These are phyloP conservation scores for Chrysoporthe austroafricana DNA, from an alignment of 2,329 filamentous ascomycete genomes.

Conservation along the genomic window DNA sequence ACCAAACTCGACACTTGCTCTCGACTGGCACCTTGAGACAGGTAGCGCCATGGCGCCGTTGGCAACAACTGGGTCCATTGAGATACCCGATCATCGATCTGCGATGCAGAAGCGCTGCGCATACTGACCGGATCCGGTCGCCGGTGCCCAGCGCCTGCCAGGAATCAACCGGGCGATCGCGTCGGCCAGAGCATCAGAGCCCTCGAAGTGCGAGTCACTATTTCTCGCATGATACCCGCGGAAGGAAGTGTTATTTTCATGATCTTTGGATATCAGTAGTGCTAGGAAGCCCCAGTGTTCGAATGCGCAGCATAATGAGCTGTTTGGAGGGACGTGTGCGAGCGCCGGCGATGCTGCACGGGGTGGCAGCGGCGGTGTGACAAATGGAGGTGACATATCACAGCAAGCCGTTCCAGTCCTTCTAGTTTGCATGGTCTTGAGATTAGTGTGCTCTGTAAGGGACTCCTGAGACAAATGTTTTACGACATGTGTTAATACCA, in stretches of 20 bases:
- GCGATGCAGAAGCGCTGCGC: neutral
- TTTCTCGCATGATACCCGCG: neutral
- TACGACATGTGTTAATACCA: too few relatives aligned
- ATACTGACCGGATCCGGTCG: neutral
- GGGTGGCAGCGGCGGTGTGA: too few relatives aligned
- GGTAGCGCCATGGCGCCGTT: neutral
- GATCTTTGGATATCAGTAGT: neutral
- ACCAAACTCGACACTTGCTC: too few relatives aligned
- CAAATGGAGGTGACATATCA: too few relatives aligned
- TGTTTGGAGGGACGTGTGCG: too few relatives aligned
- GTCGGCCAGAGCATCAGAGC: neutral
- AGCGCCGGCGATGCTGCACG: too few relatives aligned
- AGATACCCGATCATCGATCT: neutral
- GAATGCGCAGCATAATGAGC: too few relatives aligned
- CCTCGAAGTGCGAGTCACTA: neutral
- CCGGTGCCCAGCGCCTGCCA: neutral
- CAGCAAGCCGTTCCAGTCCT: too few relatives aligned
- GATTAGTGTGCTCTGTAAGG: too few relatives aligned
- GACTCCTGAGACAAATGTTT: too few relatives aligned
- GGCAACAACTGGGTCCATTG: neutral
- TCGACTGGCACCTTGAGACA: too few relatives aligned
- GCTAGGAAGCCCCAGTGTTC: neutral
- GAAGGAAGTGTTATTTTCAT: neutral
- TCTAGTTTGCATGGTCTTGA: too few relatives aligned
- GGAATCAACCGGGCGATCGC: neutral